Conservation (phyloP, 108 stramenopile species). For the Cafeteria roenbergensis region DNA sequence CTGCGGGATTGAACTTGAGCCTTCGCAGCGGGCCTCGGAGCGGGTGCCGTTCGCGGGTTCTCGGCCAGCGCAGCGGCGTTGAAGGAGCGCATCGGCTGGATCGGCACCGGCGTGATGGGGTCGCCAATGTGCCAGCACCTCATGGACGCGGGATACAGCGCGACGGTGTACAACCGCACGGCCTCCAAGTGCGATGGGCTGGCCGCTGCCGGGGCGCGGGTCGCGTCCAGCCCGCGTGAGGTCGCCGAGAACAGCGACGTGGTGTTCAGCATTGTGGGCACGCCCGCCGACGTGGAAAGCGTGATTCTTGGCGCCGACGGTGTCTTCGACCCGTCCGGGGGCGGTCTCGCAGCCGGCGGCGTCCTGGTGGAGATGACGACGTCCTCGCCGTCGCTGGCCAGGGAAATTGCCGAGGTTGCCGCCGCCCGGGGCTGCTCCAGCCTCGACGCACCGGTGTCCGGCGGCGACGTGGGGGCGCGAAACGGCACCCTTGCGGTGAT, state of each 20-base stretch:
- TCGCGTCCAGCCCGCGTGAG: conserved; percentile 1
- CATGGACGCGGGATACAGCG: conserved; percentile 9
- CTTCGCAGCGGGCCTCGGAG: no score
- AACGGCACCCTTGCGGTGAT: conserved; percentile 1
- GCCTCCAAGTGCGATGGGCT: conserved; percentile 5
- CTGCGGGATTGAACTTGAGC: no score
- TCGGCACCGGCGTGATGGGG: conserved; percentile 6
- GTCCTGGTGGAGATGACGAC: conserved; percentile 14
- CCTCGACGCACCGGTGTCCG: conserved; percentile 14
- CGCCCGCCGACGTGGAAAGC: conserved; percentile 1
- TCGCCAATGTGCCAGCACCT: conserved; percentile 6
- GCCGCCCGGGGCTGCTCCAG: not conserved
- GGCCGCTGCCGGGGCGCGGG: not conserved
- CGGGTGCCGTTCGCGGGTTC: no score
- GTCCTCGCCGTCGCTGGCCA: conserved; percentile 3
- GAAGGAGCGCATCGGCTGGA: no score
- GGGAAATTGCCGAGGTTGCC: not conserved
- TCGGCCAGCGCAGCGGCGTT: not conserved
- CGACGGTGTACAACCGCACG: conserved; percentile 14
- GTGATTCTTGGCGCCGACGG: conserved; percentile 9
- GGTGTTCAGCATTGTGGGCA: conserved; percentile 16
- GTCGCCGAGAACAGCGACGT: conserved; percentile 8
- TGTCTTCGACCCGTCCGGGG: not conserved
- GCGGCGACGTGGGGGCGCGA: conserved; percentile 17
- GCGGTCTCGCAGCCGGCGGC: not conserved